These are phyloP conservation scores for Suillus subaureus DNA, from an alignment of 768 basidiomycete genomes.

Conservation along the genomic window DNA sequence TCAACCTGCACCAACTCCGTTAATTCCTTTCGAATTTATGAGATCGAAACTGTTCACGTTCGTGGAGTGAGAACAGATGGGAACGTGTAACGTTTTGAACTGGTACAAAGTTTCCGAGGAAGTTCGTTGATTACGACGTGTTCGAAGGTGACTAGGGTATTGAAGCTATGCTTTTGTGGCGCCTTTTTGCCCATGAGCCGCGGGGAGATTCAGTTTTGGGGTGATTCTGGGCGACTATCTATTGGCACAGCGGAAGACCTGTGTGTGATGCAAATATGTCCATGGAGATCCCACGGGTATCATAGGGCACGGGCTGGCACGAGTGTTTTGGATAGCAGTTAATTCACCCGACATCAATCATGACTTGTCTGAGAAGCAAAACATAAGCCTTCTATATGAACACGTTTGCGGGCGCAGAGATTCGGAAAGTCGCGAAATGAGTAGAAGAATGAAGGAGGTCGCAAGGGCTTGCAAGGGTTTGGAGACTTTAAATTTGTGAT, in stretches of 20 bases:
- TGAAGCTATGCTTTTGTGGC: neutral
- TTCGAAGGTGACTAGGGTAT: constrained; percentile 2
- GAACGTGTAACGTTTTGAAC: neutral
- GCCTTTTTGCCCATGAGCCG: neutral
- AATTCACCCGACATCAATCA: constrained; percentile 6
- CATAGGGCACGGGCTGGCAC: constrained; percentile 1
- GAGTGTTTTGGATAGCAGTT: constrained; percentile 3
- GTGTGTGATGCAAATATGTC: neutral
- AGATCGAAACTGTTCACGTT: neutral
- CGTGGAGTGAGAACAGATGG: constrained; percentile 3
- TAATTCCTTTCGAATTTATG: constrained; percentile 4
- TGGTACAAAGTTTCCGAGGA: neutral
- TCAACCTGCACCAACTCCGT: constrained; percentile 1
- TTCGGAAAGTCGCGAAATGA: constrained; percentile 4
- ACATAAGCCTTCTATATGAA: neutral
- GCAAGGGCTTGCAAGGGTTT: constrained; percentile 1
- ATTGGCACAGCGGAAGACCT: neutral
- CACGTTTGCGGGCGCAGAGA: constrained; percentile 2
- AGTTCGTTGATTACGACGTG: constrained; percentile 1
- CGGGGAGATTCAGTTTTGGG: neutral
- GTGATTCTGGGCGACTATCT: neutral
- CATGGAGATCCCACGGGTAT: constrained; percentile 9
- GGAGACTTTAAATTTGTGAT: neutral
- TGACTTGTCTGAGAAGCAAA: constrained; percentile 5
- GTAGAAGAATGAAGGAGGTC: neutral